Base-by-base conservation (phyloP, 139 green algal genomes). In the Dunaliella primolecta region DNA sequence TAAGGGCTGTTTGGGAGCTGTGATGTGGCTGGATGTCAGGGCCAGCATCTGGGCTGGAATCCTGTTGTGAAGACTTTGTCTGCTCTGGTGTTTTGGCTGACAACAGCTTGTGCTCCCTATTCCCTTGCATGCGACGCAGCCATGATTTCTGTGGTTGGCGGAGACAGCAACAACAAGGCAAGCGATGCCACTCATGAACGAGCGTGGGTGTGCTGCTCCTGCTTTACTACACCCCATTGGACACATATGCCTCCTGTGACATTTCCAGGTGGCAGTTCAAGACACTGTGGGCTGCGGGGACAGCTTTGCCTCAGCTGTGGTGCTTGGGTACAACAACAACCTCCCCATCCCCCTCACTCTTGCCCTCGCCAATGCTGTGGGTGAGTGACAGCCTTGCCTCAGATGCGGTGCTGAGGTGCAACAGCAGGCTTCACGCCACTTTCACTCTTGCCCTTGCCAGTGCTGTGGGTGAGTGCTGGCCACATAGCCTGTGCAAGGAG, bases 221-320 rank as follows among this genome's bases (percentile, higher is more conserved):
- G n/a, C n/a, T n/a, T n/a, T n/a, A n/a, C n/a, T n/a, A n/a, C n/a
- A n/a, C n/a, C n/a, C n/a, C n/a, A n/a, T n/a, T n/a, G n/a, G n/a
- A n/a, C 25, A 32, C 71, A 77, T 32, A 35, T 77, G 71, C 27
- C 71, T 35, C 15, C 7, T 21, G 15, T 32, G 15, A 3, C 21
- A 77, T 24, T 31, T 86, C 38, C 86, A 94, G 91, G 96, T 99
- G 31, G 85, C 95, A 0, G 96, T 99, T 30, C 85, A 86, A 11
- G 97, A 99, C 91, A 99, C 97, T 0, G 97, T 99, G 2, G 97
- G 97, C 15, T 99, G 97, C 87, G 97, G 97, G 2, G 97, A 99
- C 91, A 94, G 84, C 81, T 98, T 99, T 88, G 97, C 95, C 2
- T 93, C 95, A 1, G 97, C 96, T 1, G 82, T 99, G 29, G 95